phyloP scores from a whole-genome alignment of 768 basidiomycete species.

The Cyathus striatus region DNA sequence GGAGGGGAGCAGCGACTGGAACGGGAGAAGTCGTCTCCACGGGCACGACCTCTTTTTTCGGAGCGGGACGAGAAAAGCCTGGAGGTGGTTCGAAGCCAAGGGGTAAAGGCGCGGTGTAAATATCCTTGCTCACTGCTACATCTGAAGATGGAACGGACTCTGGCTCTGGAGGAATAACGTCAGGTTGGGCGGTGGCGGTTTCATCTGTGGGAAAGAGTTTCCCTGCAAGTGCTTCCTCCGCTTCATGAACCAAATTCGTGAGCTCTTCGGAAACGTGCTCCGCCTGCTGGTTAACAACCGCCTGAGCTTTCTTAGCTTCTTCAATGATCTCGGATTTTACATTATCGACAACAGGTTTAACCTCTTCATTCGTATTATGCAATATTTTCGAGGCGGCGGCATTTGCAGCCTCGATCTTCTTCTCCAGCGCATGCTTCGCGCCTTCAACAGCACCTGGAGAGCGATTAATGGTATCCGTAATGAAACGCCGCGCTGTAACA shows the following conservation, averaged over 20 bases:
- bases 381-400: constrained; percentile 29
- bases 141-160: constrained; percentile 9
- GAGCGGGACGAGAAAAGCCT: constrained; percentile 66
- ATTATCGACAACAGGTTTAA: constrained; percentile 34
- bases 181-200: constrained; percentile 18
- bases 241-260: constrained; percentile 61
- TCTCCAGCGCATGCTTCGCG: constrained; percentile 22
- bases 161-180: constrained; percentile 11
- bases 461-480: constrained; percentile 45
- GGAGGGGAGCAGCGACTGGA: constrained; percentile 40
- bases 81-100: constrained; percentile 93
- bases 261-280: constrained; percentile 58
- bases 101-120: constrained; percentile 77
- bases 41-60: constrained; percentile 36
- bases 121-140: constrained; percentile 21
- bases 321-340: constrained; percentile 43
- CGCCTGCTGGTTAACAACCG: constrained; percentile 38
- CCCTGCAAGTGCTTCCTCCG: constrained; percentile 63
- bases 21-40: constrained; percentile 19
- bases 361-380: constrained; percentile 38
- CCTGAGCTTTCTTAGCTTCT: constrained; percentile 30
- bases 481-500: constrained; percentile 43
- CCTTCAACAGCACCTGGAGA: constrained; percentile 27
- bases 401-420: constrained; percentile 35
- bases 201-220: constrained; percentile 26